Evolutionary conservation across 108 stramenopile genomes (phyloP).

Genomic region (Aureococcus anophagefferens): DNA sequence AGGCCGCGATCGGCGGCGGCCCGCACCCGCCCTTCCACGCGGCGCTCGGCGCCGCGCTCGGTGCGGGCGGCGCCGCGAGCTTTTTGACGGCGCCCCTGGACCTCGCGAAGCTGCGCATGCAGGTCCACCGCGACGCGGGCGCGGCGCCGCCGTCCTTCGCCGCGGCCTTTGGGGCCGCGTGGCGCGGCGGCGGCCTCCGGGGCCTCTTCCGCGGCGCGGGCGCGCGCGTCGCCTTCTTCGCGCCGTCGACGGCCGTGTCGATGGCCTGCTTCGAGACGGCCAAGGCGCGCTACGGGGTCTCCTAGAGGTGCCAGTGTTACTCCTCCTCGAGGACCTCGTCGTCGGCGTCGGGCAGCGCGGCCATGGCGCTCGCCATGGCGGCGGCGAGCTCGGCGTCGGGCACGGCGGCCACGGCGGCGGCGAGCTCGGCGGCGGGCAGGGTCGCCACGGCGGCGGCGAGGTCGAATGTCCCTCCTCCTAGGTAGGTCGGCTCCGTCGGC

Average conservation of each 20-base stretch:
- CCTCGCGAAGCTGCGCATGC: slow-evolving; percentile 82
- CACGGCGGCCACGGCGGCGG: too few relatives aligned
- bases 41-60: slow-evolving; percentile 59
- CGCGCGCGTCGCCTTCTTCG: slow-evolving; percentile 79
- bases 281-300: slow-evolving; percentile 10
- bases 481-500: too few relatives aligned
- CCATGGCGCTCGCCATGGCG: too few relatives aligned
- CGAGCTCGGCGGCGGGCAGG: too few relatives aligned
- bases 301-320: too few relatives aligned
- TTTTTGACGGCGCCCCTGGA: slow-evolving; percentile 94
- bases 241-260: slow-evolving; percentile 81
- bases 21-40: slow-evolving; percentile 44
- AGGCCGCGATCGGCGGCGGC: slow-evolving; percentile 10
- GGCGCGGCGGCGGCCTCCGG: slow-evolving; percentile 51
- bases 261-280: slow-evolving; percentile 82
- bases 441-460: too few relatives aligned
- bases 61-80: slow-evolving; percentile 79
- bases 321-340: neutral
- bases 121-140: slow-evolving; percentile 65
- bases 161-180: neutral
- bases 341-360: too few relatives aligned
- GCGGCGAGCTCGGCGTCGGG: too few relatives aligned
- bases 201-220: slow-evolving; percentile 88
- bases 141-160: neutral
- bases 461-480: too few relatives aligned